These are phyloP conservation scores for Stereocaulon alpinum DNA, from an alignment of 495 filamentous ascomycete genomes.

Conservation along the genomic window DNA sequence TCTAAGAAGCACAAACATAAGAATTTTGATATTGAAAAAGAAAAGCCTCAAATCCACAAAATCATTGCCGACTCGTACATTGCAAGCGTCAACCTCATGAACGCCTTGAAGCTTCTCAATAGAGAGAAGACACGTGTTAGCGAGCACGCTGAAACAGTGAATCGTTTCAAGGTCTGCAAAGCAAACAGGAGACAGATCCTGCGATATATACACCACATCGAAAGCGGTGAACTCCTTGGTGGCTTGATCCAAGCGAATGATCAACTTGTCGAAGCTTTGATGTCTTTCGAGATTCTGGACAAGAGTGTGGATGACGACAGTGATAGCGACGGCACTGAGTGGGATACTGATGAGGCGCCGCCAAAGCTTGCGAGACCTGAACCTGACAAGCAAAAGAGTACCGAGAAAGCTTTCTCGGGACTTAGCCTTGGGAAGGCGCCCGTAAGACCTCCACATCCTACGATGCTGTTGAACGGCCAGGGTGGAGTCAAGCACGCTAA, in stretches of 20 bases:
- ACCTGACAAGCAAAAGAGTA: constrained; percentile 7
- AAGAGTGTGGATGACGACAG: constrained; percentile 94
- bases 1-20: constrained; percentile 40
- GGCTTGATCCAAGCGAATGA: constrained; percentile 74
- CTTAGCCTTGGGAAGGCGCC: constrained; percentile 38
- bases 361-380: constrained; percentile 15
- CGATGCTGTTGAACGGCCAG: constrained; percentile 18
- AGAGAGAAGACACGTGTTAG: constrained; percentile 80
- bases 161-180: constrained; percentile 80
- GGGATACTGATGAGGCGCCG: constrained; percentile 45
- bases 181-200: constrained; percentile 70
- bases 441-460: constrained; percentile 16
- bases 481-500: constrained; percentile 17
- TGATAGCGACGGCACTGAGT: constrained; percentile 63
- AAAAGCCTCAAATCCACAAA: constrained; percentile 73
- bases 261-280: constrained; percentile 79
- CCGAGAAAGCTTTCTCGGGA: constrained; percentile 33
- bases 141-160: constrained; percentile 64
- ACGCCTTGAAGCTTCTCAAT: constrained; percentile 83
- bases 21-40: constrained; percentile 72
- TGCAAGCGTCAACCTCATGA: constrained; percentile 81
- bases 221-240: constrained; percentile 72
- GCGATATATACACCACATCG: constrained; percentile 80
- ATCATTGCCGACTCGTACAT: constrained; percentile 77
- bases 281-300: constrained; percentile 89